These are phyloP conservation scores for Cladosporium sp. DNA, from an alignment of 2,329 filamentous ascomycete species.

Conservation along the genomic window DNA sequence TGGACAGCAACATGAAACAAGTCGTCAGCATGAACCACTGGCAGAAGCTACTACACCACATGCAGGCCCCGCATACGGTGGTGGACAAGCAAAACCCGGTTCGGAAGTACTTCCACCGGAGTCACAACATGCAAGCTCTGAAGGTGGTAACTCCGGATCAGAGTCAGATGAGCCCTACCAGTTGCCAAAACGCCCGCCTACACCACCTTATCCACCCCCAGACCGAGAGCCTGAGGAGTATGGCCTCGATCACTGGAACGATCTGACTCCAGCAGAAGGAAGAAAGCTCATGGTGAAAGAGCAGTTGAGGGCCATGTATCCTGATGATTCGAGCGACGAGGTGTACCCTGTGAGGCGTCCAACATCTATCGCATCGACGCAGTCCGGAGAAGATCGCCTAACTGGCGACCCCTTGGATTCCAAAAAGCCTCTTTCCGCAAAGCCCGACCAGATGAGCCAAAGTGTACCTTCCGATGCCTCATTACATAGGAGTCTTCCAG, in stretches of 20 bases:
- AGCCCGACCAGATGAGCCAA: too few relatives aligned
- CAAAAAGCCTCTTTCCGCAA: background rate
- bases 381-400: background rate
- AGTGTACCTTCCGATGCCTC: too few relatives aligned
- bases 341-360: background rate
- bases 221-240: background rate
- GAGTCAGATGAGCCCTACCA: too few relatives aligned
- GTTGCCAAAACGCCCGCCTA: background rate
- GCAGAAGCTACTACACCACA: too few relatives aligned
- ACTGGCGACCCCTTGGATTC: background rate
- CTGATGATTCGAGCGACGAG: background rate
- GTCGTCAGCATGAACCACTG: too few relatives aligned
- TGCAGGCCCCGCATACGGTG: too few relatives aligned
- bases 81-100: too few relatives aligned
- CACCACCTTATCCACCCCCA: background rate
- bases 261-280: background rate
- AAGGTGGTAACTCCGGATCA: too few relatives aligned
- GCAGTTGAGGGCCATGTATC: background rate
- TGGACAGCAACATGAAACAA: too few relatives aligned
- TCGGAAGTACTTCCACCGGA: too few relatives aligned
- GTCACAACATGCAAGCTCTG: too few relatives aligned
- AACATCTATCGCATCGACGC: background rate
- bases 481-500: too few relatives aligned
- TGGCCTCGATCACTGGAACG: background rate
- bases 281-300: background rate